Percentiles rank a stretch among this genome's conserved stretches.
phyloP scores from a whole-genome alignment of 1,284 basidiomycete species.

The Cutaneotrichosporon cavernicola region DNA sequence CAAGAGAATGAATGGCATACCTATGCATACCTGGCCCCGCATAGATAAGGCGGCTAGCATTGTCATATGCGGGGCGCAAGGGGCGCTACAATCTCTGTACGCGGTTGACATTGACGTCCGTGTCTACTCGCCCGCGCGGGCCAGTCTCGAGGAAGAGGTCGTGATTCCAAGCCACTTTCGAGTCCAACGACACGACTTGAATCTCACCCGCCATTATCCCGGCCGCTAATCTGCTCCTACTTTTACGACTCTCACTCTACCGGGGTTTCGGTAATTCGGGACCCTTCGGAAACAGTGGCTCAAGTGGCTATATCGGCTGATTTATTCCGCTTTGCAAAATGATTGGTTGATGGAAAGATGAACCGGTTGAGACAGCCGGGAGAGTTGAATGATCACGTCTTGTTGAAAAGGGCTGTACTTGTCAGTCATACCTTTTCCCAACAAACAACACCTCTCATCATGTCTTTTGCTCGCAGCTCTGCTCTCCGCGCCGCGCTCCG shows the following conservation, averaged over 20 bases:
- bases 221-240: conserved; percentile 5
- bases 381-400: not conserved
- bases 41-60: no score
- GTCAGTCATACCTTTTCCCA: conserved; percentile 6
- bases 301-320: not conserved
- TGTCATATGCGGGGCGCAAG: no score
- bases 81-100: not conserved
- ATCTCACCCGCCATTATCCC: conserved; percentile 7
- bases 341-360: not conserved
- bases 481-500: conserved; percentile 56
- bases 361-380: not conserved
- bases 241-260: not conserved
- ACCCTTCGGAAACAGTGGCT: not conserved
- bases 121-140: conserved; percentile 9
- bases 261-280: conserved; percentile 12
- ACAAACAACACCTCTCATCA: conserved; percentile 20
- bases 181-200: not conserved
- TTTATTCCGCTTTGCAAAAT: not conserved
- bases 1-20: no score
- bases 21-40: no score
- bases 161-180: not conserved
- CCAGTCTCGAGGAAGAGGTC: not conserved
- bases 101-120: not conserved
- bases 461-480: conserved; percentile 50
- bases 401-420: not conserved